phyloP scores from a whole-genome alignment of 371 early-diverging fungal species.

The Apophysomyces trapeziformis region DNA sequence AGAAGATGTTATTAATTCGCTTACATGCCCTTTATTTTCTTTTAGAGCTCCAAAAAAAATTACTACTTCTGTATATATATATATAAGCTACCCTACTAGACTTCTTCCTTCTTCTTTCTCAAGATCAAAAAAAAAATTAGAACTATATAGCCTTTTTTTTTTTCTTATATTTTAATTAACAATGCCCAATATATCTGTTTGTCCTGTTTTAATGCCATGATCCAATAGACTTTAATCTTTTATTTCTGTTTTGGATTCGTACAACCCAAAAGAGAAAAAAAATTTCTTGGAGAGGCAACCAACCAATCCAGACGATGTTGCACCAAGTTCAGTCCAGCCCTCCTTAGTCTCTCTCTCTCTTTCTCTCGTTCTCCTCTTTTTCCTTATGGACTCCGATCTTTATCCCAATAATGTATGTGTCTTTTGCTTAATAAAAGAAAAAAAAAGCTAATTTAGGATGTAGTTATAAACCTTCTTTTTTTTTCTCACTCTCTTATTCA shows the following conservation, averaged over 20 bases:
- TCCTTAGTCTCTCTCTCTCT: neutral
- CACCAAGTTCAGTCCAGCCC: slow-evolving; percentile 1
- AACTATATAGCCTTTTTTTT: neutral
- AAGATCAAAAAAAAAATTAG: neutral
- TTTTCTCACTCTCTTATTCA: too few relatives aligned
- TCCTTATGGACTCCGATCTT: too few relatives aligned
- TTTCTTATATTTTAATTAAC: neutral
- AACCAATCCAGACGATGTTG: slow-evolving; percentile 3
- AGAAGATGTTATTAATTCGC: neutral
- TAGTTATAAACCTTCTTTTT: too few relatives aligned
- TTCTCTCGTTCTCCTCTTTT: neutral
- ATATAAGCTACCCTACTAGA: neutral
- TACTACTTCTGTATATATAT: neutral
- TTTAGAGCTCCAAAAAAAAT: neutral
- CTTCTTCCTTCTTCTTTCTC: neutral
- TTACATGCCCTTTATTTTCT: neutral
- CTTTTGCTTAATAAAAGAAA: too few relatives aligned
- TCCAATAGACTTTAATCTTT: neutral
- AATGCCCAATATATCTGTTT: neutral
- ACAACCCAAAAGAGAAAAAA: neutral
- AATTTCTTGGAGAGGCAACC: neutral
- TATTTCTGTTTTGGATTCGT: neutral
- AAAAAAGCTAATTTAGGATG: too few relatives aligned
- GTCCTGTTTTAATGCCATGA: neutral
- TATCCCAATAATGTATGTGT: too few relatives aligned